Evolutionary conservation across 768 basidiomycete species (phyloP).

Genomic region (Russula sp.): DNA sequence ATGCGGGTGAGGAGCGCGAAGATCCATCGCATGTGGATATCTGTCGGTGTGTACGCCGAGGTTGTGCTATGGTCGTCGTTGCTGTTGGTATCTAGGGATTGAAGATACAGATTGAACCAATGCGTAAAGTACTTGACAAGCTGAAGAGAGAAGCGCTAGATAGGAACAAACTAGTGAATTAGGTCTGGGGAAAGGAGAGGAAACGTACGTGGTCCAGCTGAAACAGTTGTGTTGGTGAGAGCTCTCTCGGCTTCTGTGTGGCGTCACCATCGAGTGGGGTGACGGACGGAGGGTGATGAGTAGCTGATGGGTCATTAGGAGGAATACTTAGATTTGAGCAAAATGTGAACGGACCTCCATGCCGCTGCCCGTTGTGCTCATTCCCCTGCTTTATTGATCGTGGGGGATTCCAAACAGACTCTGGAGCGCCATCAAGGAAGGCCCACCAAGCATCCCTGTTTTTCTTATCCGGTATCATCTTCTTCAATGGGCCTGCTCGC

Average conservation of each 20-base stretch:
- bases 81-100: conserved; percentile 34
- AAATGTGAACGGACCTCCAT: conserved; percentile 23
- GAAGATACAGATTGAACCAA: conserved; percentile 68
- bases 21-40: conserved; percentile 72
- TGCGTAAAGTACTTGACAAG: conserved; percentile 81
- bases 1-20: conserved; percentile 68
- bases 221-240: conserved; percentile 54
- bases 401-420: conserved; percentile 61
- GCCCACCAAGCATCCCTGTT: conserved; percentile 80
- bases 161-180: conserved; percentile 22
- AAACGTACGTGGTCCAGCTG: conserved; percentile 63
- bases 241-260: conserved; percentile 39
- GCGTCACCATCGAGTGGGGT: neutral
- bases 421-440: conserved; percentile 66
- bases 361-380: conserved; percentile 4
- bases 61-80: conserved; percentile 1
- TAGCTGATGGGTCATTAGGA: conserved; percentile 12
- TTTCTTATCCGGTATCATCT: conserved; percentile 62
- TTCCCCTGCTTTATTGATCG: conserved; percentile 40
- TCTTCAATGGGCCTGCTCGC: conserved; percentile 35
- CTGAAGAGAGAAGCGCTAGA: conserved; percentile 65
- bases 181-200: neutral
- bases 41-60: conserved; percentile 42
- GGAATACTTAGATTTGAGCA: conserved; percentile 5
- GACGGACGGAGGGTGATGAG: conserved; percentile 2